phyloP scores from a whole-genome alignment of 169 alveolate genomes.

The Cryptosporidium muris region DNA sequence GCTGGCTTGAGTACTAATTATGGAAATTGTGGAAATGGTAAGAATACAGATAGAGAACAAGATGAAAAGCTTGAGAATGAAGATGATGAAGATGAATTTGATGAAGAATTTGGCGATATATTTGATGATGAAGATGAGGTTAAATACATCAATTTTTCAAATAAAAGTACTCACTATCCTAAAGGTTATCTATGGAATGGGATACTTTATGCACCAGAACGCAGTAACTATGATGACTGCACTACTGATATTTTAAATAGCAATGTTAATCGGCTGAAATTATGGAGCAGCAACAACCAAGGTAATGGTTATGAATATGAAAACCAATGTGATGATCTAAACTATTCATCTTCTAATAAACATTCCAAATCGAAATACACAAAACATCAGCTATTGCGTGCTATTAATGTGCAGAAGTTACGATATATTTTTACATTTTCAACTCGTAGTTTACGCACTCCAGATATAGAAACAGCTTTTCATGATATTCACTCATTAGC shows the following conservation, averaged over 20 bases:
- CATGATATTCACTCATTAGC: constrained; percentile 72
- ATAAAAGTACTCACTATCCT: not conserved
- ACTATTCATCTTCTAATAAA: not conserved
- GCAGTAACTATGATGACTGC: no score
- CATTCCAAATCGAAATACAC: not conserved
- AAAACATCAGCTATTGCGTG: constrained; percentile 22
- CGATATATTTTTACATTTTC: constrained; percentile 48
- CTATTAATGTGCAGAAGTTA: constrained; percentile 26
- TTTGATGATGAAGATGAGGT: not conserved
- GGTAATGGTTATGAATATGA: no score
- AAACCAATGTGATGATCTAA: no score
- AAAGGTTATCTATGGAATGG: not conserved
- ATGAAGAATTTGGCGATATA: not conserved
- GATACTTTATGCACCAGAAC: no score
- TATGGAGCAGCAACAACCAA: no score
- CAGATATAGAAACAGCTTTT: constrained; percentile 53
- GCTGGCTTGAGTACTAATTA: constrained; percentile 30
- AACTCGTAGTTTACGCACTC: constrained; percentile 35
- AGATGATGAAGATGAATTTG: not conserved
- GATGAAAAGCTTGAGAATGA: not conserved
- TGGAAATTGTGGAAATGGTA: constrained; percentile 39
- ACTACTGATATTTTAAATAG: no score
- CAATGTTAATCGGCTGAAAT: no score
- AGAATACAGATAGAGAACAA: not conserved
- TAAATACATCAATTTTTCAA: not conserved